These are phyloP conservation scores for Myxozyma mucilagina DNA, from an alignment of 805 yeast species.

Conservation along the genomic window DNA sequence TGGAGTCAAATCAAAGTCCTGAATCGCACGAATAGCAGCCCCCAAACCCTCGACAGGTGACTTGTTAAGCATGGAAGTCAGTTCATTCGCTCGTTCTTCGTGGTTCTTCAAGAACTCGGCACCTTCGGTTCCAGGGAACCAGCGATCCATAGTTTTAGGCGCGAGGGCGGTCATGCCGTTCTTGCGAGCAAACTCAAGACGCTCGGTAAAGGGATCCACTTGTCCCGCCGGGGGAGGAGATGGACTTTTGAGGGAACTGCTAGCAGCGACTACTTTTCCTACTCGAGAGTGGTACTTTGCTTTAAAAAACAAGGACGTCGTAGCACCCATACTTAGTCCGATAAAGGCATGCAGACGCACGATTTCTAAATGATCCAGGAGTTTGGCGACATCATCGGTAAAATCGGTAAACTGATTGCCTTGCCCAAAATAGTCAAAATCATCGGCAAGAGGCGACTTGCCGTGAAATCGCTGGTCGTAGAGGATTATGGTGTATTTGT, in stretches of 20 bases:
- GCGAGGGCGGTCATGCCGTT: slow-evolving; percentile 28
- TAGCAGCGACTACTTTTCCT: slow-evolving; percentile 26
- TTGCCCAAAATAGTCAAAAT: slow-evolving; percentile 23
- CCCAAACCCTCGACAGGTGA: slow-evolving; percentile 22
- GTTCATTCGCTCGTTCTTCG: slow-evolving; percentile 10
- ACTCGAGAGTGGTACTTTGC: slow-evolving; percentile 18
- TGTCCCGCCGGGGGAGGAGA: slow-evolving; percentile 8
- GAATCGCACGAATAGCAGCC: slow-evolving; percentile 26
- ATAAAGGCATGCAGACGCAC: slow-evolving; percentile 22
- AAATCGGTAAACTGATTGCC: slow-evolving; percentile 19
- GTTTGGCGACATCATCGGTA: slow-evolving; percentile 24
- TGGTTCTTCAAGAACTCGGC: slow-evolving; percentile 12
- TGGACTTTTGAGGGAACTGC: slow-evolving; percentile 12
- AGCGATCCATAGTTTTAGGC: slow-evolving; percentile 19
- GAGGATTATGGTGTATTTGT: slow-evolving; percentile 20
- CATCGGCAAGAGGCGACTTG: slow-evolving; percentile 22
- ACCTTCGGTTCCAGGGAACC: slow-evolving; percentile 29
- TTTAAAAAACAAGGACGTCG: slow-evolving; percentile 21
- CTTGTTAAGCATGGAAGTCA: slow-evolving; percentile 15
- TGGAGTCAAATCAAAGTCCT: slow-evolving; percentile 24
- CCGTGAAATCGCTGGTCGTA: slow-evolving; percentile 32
- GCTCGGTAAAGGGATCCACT: slow-evolving; percentile 19
- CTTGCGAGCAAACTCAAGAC: slow-evolving; percentile 17
- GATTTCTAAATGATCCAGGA: slow-evolving; percentile 26
- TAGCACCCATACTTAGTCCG: slow-evolving; percentile 32